Evolutionary conservation across 768 basidiomycete species (phyloP).

Genomic region (Russula compacta): DNA sequence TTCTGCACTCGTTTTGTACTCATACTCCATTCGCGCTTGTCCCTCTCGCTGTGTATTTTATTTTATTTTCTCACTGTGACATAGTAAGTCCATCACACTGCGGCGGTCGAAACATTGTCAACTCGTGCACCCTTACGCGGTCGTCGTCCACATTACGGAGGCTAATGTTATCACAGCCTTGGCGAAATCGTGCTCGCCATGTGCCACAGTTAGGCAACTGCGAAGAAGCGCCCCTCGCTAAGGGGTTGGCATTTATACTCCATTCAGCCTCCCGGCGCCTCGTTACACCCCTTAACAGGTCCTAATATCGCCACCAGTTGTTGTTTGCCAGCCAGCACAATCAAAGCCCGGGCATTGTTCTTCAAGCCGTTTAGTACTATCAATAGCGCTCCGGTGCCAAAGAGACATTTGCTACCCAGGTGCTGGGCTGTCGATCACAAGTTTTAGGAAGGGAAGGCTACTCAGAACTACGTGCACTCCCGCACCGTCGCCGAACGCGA

Average conservation of each 20-base stretch:
- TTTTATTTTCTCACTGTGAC: neutral
- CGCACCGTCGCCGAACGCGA: too few relatives aligned
- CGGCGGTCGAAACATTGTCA: too few relatives aligned
- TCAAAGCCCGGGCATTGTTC: neutral
- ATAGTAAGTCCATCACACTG: neutral
- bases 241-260: neutral
- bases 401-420: neutral
- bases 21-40: too few relatives aligned
- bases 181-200: neutral
- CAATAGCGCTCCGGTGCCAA: neutral
- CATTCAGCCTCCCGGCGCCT: neutral
- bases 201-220: neutral
- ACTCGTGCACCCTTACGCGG: neutral
- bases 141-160: neutral
- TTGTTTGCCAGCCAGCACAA: neutral
- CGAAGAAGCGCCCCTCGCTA: neutral
- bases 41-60: neutral
- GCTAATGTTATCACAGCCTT: neutral
- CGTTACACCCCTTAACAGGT: neutral
- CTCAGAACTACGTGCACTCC: neutral
- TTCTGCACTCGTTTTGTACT: too few relatives aligned
- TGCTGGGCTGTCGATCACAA: neutral
- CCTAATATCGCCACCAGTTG: neutral
- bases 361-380: neutral
- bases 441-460: neutral